These are phyloP conservation scores for Epichloe typhina DNA, from an alignment of 2,329 filamentous ascomycete genomes.

Conservation along the genomic window DNA sequence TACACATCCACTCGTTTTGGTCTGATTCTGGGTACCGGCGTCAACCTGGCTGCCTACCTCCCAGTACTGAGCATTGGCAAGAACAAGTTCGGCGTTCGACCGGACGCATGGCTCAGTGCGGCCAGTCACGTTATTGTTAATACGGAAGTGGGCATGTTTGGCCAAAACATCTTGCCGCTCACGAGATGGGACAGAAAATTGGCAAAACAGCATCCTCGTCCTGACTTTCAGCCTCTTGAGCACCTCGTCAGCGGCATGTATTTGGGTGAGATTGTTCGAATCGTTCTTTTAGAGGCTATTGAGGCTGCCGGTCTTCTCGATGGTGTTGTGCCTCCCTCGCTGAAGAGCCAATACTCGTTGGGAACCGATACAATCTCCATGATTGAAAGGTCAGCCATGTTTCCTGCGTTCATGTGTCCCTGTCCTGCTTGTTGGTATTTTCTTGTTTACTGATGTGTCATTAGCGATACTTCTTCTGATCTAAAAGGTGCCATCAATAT, in stretches of 20 bases:
- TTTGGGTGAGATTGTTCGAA: constrained; percentile 49
- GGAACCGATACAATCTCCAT: constrained; percentile 47
- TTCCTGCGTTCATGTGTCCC: neutral
- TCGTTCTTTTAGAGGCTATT: constrained; percentile 46
- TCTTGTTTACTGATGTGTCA: neutral
- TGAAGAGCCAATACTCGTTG: constrained; percentile 41
- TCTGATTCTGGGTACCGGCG: constrained; percentile 53
- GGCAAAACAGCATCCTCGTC: constrained; percentile 37
- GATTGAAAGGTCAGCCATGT: constrained; percentile 38
- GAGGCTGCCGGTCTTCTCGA: constrained; percentile 39
- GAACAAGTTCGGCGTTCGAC: constrained; percentile 43
- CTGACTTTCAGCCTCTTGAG: constrained; percentile 49
- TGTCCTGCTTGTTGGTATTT: neutral
- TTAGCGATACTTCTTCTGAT: constrained; percentile 30
- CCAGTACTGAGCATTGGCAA: constrained; percentile 42
- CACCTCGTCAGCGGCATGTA: constrained; percentile 53
- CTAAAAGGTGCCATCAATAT: constrained; percentile 31
- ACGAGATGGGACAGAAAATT: constrained; percentile 48
- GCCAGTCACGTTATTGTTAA: constrained; percentile 54
- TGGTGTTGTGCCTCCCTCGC: constrained; percentile 40
- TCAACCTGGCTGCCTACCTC: constrained; percentile 52
- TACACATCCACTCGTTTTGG: constrained; percentile 46
- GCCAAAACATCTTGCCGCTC: constrained; percentile 41
- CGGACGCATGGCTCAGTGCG: constrained; percentile 40
- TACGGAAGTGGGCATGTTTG: constrained; percentile 56